Percentiles rank a stretch among this genome's conserved stretches.
These are phyloP conservation scores for Spathaspora passalidarum DNA, from an alignment of 805 yeast species.

Conservation along the genomic window DNA sequence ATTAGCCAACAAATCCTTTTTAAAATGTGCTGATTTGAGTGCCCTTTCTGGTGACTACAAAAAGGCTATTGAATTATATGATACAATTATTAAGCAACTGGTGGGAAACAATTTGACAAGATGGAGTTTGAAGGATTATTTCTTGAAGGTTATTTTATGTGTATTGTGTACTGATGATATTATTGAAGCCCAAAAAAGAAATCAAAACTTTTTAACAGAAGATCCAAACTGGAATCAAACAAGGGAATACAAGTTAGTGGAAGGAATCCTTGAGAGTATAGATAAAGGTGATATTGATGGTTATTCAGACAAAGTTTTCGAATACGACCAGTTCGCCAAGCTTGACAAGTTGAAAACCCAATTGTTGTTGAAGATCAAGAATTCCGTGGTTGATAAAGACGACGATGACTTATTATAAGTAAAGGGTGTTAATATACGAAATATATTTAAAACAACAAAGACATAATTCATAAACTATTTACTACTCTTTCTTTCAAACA, in stretches of 20 bases:
- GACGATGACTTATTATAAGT: constrained; percentile 52
- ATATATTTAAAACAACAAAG: background rate
- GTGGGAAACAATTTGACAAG: constrained; percentile 71
- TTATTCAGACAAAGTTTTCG: constrained; percentile 70
- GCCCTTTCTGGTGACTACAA: constrained; percentile 67
- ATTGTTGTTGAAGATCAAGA: constrained; percentile 78
- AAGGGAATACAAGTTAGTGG: constrained; percentile 69
- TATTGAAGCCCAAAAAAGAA: constrained; percentile 77
- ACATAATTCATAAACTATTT: background rate
- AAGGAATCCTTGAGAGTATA: constrained; percentile 68
- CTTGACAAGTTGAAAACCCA: constrained; percentile 90
- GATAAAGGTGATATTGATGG: constrained; percentile 76
- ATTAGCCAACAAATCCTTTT: constrained; percentile 77
- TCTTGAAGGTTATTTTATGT: constrained; percentile 78
- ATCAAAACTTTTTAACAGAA: constrained; percentile 61
- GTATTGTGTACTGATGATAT: constrained; percentile 80
- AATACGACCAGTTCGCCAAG: constrained; percentile 82
- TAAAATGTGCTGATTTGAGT: constrained; percentile 86
- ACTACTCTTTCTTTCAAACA: constrained; percentile 9
- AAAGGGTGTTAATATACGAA: background rate
- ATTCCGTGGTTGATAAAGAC: constrained; percentile 64
- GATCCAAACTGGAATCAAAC: constrained; percentile 75
- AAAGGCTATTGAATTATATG: constrained; percentile 75
- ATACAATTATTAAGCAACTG: constrained; percentile 72
- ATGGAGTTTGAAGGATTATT: constrained; percentile 94